Percentiles rank a stretch among this genome's conserved stretches.
Conservation (phyloP, 768 basidiomycete genomes). For the Mycena venus region DNA sequence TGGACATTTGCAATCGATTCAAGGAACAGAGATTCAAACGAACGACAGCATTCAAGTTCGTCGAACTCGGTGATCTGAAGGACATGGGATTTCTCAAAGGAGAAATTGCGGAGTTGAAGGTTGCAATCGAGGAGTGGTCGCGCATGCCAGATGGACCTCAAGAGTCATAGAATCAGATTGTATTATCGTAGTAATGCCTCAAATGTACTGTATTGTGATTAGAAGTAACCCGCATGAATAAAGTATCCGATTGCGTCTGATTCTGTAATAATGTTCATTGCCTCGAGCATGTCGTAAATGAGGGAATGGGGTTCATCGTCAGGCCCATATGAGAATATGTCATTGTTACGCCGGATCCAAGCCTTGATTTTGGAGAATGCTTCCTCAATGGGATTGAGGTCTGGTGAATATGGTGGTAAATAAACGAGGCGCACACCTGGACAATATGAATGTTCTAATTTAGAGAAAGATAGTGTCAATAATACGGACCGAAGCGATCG, state of each 20-base stretch:
- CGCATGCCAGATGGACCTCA: not conserved
- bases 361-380: too few relatives aligned
- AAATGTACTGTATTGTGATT: not conserved
- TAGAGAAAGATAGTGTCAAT: not conserved
- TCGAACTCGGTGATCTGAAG: not conserved
- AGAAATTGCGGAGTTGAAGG: not conserved
- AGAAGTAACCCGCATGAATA: not conserved
- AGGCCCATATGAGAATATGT: too few relatives aligned
- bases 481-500: conserved; percentile 29
- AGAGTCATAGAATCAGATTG: not conserved
- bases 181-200: not conserved
- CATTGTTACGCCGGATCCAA: too few relatives aligned
- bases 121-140: not conserved
- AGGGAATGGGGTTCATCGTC: too few relatives aligned
- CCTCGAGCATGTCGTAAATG: too few relatives aligned
- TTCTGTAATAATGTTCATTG: too few relatives aligned
- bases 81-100: not conserved
- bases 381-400: conserved; percentile 9
- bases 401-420: not conserved
- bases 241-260: not conserved
- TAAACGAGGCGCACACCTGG: not conserved
- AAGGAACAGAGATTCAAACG: not conserved
- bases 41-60: not conserved
- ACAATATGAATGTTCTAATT: not conserved
- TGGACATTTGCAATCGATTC: not conserved